Evolutionary conservation across 331 rosid species (phyloP), one percentile per base, ranked within the genome.

Genomic region (Saraca asoca): DNA sequence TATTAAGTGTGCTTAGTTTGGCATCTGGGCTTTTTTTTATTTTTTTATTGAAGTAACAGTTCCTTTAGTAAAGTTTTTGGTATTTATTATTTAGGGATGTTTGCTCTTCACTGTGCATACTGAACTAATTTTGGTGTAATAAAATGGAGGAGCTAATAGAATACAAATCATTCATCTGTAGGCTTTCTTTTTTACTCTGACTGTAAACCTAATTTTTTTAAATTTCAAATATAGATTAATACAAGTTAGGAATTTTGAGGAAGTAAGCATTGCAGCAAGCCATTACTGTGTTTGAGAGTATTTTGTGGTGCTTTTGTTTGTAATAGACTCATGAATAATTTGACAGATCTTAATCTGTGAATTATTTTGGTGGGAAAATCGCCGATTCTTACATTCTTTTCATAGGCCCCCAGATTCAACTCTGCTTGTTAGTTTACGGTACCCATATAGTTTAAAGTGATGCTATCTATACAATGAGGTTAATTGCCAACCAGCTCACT

Each of bases 11-110:
- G 15, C 24, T 42, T 51, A 34, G 46, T 66, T 62, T 51, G 14
- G 65, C 10, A 14, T 60, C 51, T 66, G 66, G 16, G 64, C n/a
- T n/a, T 51, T 53, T 9, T 34, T 24, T 43, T 7, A 6, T 51
- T 9, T 7, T 29, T 35, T 16, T 5, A 31, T 19, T 5, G 20
- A 48, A 61, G 16, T 7, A 6, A 8, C 17, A 50, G 12, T 51
- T 37, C 49, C 31, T 24, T 24, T 24, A 3, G 31, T 24, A 24
- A 10, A n/a, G 62, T 58, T 64, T 69, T 18, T 64, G 48, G 29
- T 14, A 11, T 65, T 52, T 71, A 42, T 60, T 38, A 43, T 12
- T 12, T 43, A 12, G 49, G 37, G 58, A 46, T 13, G 33, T 9
- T 61, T 39, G 8, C 17, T 12, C 41, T 18, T 79, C 51, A 1